These are phyloP conservation scores for Beauveria bassiana DNA, from an alignment of 2,329 filamentous ascomycete genomes.

Conservation along the genomic window DNA sequence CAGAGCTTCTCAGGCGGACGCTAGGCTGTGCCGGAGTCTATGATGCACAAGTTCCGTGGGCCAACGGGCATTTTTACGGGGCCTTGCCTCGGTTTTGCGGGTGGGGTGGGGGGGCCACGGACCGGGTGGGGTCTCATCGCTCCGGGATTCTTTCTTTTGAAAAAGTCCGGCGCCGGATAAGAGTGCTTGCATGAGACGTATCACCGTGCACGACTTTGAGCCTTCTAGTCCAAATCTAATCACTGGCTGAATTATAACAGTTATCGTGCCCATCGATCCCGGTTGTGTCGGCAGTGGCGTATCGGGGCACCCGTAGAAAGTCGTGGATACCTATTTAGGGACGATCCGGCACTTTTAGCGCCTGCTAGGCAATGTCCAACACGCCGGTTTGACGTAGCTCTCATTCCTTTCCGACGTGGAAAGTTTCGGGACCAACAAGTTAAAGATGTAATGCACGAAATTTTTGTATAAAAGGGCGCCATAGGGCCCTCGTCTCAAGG, in stretches of 20 bases:
- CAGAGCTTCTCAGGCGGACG: neutral
- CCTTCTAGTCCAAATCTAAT: neutral
- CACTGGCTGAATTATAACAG: neutral
- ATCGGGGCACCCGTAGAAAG: neutral
- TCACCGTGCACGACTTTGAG: too few relatives aligned
- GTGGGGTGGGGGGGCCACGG: too few relatives aligned
- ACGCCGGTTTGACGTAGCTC: neutral
- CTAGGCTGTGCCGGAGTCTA: neutral
- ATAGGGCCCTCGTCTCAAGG: neutral
- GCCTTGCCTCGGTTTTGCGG: too few relatives aligned
- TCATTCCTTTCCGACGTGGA: neutral
- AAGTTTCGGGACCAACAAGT: neutral
- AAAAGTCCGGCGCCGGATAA: too few relatives aligned
- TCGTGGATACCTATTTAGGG: neutral
- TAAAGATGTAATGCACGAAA: neutral
- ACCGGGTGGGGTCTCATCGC: too few relatives aligned
- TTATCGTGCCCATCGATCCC: neutral
- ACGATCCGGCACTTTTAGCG: neutral
- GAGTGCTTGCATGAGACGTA: too few relatives aligned
- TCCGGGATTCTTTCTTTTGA: too few relatives aligned
- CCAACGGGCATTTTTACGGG: too few relatives aligned
- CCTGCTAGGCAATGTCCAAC: neutral
- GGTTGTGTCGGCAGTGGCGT: neutral
- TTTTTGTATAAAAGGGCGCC: neutral
- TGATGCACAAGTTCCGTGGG: too few relatives aligned